Conservation (phyloP, 106 monocot species). For the Phalaenopsis aphrodite region DNA sequence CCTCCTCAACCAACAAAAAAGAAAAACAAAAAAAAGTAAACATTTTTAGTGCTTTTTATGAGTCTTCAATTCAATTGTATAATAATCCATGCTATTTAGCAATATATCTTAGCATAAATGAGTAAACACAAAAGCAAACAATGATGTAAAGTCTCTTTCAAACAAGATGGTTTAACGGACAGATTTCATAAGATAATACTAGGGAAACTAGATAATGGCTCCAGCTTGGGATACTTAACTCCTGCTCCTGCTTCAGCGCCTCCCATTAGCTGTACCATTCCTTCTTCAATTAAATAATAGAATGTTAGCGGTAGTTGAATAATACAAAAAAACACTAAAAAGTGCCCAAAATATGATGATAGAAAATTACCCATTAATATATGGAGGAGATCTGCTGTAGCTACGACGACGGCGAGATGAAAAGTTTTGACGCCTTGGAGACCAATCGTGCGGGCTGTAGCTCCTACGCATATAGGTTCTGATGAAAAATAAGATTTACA, state of each 20-base stretch:
- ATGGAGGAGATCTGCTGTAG: constrained; percentile 71
- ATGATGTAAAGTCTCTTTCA: background rate
- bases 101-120: background rate
- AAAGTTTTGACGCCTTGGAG: constrained; percentile 54
- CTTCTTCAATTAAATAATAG: background rate
- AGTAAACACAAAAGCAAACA: background rate
- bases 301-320: background rate
- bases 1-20: constrained; percentile 9
- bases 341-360: background rate
- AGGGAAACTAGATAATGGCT: background rate
- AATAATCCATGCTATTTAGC: background rate
- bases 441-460: constrained; percentile 61
- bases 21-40: background rate
- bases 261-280: background rate
- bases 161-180: constrained; percentile 2
- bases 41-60: constrained; percentile 4
- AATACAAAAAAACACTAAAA: too few species aligned
- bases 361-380: constrained; percentile 15
- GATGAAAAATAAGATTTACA: background rate
- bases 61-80: constrained; percentile 2
- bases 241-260: constrained; percentile 9
- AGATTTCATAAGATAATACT: background rate
- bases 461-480: constrained; percentile 26
- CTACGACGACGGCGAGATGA: constrained; percentile 65
- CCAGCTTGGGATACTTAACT: constrained; percentile 5